Percentiles rank a stretch among this genome's conserved stretches.
Evolutionary conservation across 495 filamentous ascomycete genomes (phyloP).

Genomic region (Xylaria palmicola): DNA sequence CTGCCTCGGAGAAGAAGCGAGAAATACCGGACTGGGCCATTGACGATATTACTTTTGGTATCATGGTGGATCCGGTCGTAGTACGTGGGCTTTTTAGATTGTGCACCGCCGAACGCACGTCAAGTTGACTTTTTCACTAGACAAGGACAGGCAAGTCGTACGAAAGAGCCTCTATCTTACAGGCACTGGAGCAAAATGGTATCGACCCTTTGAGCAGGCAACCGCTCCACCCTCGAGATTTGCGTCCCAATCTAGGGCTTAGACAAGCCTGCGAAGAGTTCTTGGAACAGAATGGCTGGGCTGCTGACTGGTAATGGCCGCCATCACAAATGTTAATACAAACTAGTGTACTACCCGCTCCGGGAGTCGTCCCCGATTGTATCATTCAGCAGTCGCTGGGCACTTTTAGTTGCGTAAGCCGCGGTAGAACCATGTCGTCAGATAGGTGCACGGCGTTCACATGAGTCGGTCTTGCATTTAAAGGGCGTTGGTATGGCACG

Average conservation of each 20-base stretch:
- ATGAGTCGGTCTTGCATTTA: not conserved
- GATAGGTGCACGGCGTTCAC: not conserved
- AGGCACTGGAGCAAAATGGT: constrained; percentile 73
- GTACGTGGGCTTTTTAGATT: constrained; percentile 43
- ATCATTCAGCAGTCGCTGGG: not conserved
- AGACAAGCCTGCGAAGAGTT: constrained; percentile 84
- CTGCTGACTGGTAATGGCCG: constrained; percentile 73
- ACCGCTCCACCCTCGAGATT: constrained; percentile 65
- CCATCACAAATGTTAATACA: not conserved
- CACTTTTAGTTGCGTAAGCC: not conserved
- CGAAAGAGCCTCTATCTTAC: constrained; percentile 81
- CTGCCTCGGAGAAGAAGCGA: constrained; percentile 50
- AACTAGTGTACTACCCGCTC: too few species aligned
- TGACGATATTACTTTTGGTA: constrained; percentile 84
- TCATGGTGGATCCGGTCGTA: constrained; percentile 92
- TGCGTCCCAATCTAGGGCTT: constrained; percentile 80
- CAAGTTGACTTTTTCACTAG: constrained; percentile 27
- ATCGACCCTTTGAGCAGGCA: constrained; percentile 84
- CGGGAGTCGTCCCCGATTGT: not conserved
- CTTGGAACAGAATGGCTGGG: constrained; percentile 86
- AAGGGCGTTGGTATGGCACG: constrained; percentile 3
- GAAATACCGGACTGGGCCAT: constrained; percentile 84
- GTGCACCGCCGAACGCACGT: not conserved
- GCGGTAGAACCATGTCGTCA: too few species aligned
- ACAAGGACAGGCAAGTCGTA: constrained; percentile 88